phyloP scores from a whole-genome alignment of 257 asterid genomes.

The Nyctanthes arbortristis region DNA sequence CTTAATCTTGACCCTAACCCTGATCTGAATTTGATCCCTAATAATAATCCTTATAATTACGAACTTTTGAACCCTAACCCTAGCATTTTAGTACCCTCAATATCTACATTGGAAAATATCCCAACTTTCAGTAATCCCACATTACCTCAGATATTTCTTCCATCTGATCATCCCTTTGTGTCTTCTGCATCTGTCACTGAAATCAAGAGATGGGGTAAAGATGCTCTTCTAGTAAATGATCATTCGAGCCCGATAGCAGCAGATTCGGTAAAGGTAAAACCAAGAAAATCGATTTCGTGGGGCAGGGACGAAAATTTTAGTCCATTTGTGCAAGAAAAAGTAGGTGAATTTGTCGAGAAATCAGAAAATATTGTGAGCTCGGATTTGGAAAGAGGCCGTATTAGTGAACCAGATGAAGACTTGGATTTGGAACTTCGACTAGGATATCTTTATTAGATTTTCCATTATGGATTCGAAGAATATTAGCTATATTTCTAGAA shows the following conservation, averaged over 20 bases:
- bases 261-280: conserved; percentile 5
- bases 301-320: conserved; percentile 21
- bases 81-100: conserved; percentile 16
- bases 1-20: conserved; percentile 41
- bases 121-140: conserved; percentile 26
- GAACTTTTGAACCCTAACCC: conserved; percentile 21
- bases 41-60: no score
- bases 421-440: conserved; percentile 60
- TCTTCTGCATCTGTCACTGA: conserved; percentile 9
- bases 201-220: conserved; percentile 20
- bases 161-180: conserved; percentile 17
- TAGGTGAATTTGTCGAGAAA: conserved; percentile 12
- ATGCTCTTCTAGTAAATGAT: not conserved
- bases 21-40: conserved; percentile 4
- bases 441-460: conserved; percentile 33
- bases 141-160: conserved; percentile 25
- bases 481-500: not conserved
- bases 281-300: conserved; percentile 23
- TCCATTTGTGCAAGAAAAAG: conserved; percentile 15
- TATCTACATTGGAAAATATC: conserved; percentile 16
- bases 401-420: conserved; percentile 34
- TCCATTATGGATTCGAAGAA: not conserved
- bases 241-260: not conserved
- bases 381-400: no score
- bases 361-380: conserved; percentile 24